These are phyloP conservation scores for Paracorniculantispora psalliotae DNA, from an alignment of 2,329 filamentous ascomycete genomes.

Conservation along the genomic window DNA sequence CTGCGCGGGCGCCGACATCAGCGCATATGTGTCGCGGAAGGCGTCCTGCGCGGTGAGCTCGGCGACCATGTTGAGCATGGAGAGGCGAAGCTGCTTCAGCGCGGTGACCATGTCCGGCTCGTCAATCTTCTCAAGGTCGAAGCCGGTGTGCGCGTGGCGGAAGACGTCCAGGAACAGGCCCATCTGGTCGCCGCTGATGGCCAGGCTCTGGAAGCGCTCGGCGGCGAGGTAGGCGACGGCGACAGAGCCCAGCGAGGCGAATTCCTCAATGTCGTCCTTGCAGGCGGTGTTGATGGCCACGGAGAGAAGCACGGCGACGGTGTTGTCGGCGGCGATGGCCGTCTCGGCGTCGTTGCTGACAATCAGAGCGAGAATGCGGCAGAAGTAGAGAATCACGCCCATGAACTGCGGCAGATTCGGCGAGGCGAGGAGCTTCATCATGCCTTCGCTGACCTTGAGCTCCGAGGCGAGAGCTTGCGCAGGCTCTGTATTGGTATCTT, in stretches of 20 bases:
- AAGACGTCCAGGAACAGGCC: constrained; percentile 44
- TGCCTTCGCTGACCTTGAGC: constrained; percentile 42
- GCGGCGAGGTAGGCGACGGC: constrained; percentile 53
- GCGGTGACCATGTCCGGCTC: constrained; percentile 40
- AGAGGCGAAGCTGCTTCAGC: constrained; percentile 43
- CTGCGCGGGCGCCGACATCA: constrained; percentile 37
- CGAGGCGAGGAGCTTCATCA: constrained; percentile 46
- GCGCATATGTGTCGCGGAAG: constrained; percentile 38
- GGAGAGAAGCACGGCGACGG: constrained; percentile 44
- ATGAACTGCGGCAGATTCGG: constrained; percentile 37
- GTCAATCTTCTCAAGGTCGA: constrained; percentile 35
- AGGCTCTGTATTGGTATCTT: constrained; percentile 38
- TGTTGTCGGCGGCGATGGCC: constrained; percentile 37
- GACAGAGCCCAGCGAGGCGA: constrained; percentile 45
- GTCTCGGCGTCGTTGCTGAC: constrained; percentile 47
- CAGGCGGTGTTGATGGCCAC: constrained; percentile 39
- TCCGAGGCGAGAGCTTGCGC: constrained; percentile 53
- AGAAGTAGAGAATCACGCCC: constrained; percentile 46
- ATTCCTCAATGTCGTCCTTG: constrained; percentile 48
- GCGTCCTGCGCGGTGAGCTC: constrained; percentile 47
- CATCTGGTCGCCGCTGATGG: constrained; percentile 38
- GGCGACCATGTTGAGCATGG: constrained; percentile 47
- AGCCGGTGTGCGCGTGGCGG: constrained; percentile 41
- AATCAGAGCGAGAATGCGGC: constrained; percentile 53
- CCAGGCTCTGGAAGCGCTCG: constrained; percentile 43